A percentile compares a stretch with the other conserved stretches of the same genome.
Evolutionary conservation across 768 basidiomycete genomes (phyloP).

Genomic region (Galerina sulciceps): DNA sequence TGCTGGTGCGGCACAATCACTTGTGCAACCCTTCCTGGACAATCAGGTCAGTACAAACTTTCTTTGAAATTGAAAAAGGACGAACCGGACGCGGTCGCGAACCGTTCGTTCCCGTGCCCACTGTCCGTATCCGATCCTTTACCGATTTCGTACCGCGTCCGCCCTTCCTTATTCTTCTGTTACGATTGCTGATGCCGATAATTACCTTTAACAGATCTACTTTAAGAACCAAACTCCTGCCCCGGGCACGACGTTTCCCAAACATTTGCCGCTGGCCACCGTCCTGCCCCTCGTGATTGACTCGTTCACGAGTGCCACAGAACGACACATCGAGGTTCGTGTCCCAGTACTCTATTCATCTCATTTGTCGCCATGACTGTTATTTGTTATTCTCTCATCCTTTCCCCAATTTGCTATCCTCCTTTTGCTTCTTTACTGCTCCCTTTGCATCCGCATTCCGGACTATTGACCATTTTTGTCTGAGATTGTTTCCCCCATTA

Average conservation of each 20-base stretch:
- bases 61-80: conserved; percentile 13
- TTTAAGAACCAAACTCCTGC: conserved; percentile 92
- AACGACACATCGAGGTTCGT: conserved; percentile 94
- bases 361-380: conserved; percentile 5
- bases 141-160: conserved; percentile 47
- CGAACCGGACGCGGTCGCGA: conserved; percentile 27
- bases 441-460: neutral
- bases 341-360: conserved; percentile 14
- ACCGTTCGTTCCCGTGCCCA: conserved; percentile 21
- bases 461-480: neutral
- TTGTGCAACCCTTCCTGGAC: conserved; percentile 97
- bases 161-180: conserved; percentile 17
- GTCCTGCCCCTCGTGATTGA: conserved; percentile 91
- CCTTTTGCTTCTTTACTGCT: conserved; percentile 13
- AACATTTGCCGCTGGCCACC: conserved; percentile 77
- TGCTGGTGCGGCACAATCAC: conserved; percentile 91
- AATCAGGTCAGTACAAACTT: conserved; percentile 77
- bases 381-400: conserved; percentile 1
- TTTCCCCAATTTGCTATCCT: conserved; percentile 10
- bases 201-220: conserved; percentile 72
- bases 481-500: conserved; percentile 7
- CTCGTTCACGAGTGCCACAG: conserved; percentile 96
- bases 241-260: conserved; percentile 73
- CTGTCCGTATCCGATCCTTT: conserved; percentile 43
- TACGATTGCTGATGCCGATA: conserved; percentile 23